phyloP scores from a whole-genome alignment of 116 monocot species.

The Papilionanthe hybrid region DNA sequence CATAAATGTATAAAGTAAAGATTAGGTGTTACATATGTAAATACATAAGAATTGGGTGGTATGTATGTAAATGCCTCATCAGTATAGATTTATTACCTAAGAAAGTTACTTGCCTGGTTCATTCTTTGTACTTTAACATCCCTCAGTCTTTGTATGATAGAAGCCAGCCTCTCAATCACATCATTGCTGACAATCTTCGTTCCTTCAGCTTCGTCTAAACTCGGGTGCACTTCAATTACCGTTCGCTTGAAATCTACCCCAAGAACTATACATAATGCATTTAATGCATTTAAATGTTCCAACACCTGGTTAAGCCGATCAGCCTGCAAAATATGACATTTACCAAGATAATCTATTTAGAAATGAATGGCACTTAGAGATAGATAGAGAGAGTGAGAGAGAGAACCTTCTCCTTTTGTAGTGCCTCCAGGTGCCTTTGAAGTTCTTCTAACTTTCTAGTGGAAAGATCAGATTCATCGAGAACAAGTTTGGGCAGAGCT shows the following conservation, averaged over 20 bases:
- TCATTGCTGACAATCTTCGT: slow-evolving; percentile 50
- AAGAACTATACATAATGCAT: slow-evolving; percentile 64
- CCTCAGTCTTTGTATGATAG: slow-evolving; percentile 42
- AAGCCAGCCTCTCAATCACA: slow-evolving; percentile 10
- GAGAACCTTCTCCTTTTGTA: slow-evolving; percentile 88
- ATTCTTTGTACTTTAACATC: slow-evolving; percentile 73
- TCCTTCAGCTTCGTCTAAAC: slow-evolving; percentile 50
- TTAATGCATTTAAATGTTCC: slow-evolving; percentile 54
- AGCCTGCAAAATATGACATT: slow-evolving; percentile 26
- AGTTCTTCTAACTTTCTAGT: slow-evolving; percentile 70
- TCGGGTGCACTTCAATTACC: slow-evolving; percentile 56
- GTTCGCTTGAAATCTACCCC: slow-evolving; percentile 75
- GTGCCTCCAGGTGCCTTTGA: slow-evolving; percentile 51
- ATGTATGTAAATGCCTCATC: too few species aligned
- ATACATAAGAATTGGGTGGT: too few species aligned
- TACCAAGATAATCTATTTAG: not conserved
- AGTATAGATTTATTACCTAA: too few species aligned
- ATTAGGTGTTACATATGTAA: too few species aligned
- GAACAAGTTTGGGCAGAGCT: slow-evolving; percentile 21
- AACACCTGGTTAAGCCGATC: slow-evolving; percentile 68
- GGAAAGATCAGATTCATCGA: slow-evolving; percentile 85
- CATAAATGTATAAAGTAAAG: not conserved
- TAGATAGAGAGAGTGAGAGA: not conserved
- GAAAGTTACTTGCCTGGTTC: slow-evolving; percentile 52
- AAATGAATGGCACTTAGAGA: not conserved